Percentiles rank a stretch among this genome's conserved stretches.
phyloP scores from a whole-genome alignment of 441 rosid species.

The Pelargonium australe region DNA sequence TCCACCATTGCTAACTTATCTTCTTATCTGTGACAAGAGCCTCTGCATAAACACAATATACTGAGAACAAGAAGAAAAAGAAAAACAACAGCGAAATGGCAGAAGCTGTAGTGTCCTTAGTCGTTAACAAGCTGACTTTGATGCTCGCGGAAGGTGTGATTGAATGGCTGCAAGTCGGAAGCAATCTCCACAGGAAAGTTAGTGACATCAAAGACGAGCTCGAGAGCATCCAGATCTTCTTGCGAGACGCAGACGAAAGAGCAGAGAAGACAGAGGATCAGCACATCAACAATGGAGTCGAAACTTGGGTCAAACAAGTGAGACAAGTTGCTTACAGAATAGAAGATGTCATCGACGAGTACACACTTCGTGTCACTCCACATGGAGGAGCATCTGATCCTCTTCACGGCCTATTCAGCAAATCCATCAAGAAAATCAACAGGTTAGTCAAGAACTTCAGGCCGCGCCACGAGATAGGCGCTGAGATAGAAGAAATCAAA shows the following conservation, averaged over 20 bases:
- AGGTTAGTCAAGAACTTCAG: not conserved
- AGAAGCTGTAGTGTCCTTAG: not conserved
- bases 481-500: conserved; percentile 8
- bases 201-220: conserved; percentile 1
- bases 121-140: not conserved
- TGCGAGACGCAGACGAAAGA: conserved; percentile 17
- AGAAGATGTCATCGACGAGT: conserved; percentile 23
- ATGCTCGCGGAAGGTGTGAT: not conserved
- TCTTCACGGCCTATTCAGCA: not conserved
- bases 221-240: conserved; percentile 12
- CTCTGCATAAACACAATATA: too few species aligned
- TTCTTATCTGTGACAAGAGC: too few species aligned
- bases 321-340: conserved; percentile 16
- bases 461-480: not conserved
- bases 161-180: not conserved
- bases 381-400: not conserved
- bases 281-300: not conserved
- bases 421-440: not conserved
- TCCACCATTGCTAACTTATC: too few species aligned
- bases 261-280: not conserved
- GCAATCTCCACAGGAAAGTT: not conserved
- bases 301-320: conserved; percentile 16
- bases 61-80: too few species aligned
- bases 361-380: conserved; percentile 5
- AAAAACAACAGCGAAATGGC: not conserved